Conservation (phyloP, 768 basidiomycete species). For the Tremella yokohamensis region DNA sequence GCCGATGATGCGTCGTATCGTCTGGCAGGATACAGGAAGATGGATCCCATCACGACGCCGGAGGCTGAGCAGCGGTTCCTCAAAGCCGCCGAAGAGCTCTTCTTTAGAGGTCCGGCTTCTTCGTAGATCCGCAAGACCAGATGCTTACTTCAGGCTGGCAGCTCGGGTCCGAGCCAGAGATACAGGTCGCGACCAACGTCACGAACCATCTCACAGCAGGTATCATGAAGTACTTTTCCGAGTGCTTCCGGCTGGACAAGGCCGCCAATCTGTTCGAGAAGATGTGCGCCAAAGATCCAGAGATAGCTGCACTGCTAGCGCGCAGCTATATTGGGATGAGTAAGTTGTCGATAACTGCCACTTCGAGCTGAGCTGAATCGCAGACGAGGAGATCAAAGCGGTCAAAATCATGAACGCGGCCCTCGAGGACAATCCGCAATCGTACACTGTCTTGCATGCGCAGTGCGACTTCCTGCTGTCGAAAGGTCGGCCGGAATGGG, state of each 20-base stretch:
- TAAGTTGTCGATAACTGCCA: constrained; percentile 54
- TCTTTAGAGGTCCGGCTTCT: constrained; percentile 66
- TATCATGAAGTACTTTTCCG: constrained; percentile 94
- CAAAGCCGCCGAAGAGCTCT: constrained; percentile 81
- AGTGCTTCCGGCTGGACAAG: constrained; percentile 77
- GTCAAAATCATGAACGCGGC: constrained; percentile 86
- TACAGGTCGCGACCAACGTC: constrained; percentile 93
- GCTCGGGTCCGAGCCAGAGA: constrained; percentile 96
- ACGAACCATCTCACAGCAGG: constrained; percentile 95
- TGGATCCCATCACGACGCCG: constrained; percentile 85
- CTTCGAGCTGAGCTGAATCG: neutral
- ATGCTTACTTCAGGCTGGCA: constrained; percentile 74
- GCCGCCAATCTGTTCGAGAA: constrained; percentile 95
- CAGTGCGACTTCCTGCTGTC: constrained; percentile 90
- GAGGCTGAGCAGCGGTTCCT: constrained; percentile 89
- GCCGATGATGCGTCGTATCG: constrained; percentile 90
- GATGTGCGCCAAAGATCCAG: constrained; percentile 75
- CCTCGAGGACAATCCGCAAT: constrained; percentile 79
- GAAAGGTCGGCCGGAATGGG: constrained; percentile 83
- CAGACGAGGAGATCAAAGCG: constrained; percentile 98
- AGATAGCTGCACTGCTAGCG: constrained; percentile 81
- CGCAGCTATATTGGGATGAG: constrained; percentile 95
- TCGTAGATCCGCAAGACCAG: neutral
- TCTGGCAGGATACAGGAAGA: constrained; percentile 87
- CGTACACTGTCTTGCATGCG: constrained; percentile 87